These are phyloP conservation scores for Pistacia vera DNA, from an alignment of 345 rosid species.

Conservation along the genomic window DNA sequence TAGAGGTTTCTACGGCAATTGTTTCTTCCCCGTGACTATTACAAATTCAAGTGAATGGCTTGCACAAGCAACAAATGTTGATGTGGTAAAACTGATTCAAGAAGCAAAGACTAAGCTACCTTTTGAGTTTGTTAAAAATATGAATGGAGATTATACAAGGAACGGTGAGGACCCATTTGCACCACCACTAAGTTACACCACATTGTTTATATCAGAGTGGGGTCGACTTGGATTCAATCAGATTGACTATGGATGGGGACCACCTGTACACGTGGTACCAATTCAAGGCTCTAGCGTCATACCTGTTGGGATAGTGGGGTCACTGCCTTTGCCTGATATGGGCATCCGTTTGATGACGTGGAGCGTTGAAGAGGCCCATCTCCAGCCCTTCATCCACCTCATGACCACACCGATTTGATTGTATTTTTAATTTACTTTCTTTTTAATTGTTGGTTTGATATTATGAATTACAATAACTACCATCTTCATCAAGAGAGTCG, in stretches of 20 bases:
- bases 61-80: slow-evolving; percentile 27
- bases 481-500: background rate
- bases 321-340: slow-evolving; percentile 47
- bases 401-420: slow-evolving; percentile 32
- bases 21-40: slow-evolving; percentile 64
- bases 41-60: slow-evolving; percentile 36
- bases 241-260: slow-evolving; percentile 68
- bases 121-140: slow-evolving; percentile 37
- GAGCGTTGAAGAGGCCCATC: slow-evolving; percentile 59
- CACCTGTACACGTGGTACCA: slow-evolving; percentile 53
- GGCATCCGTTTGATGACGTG: slow-evolving; percentile 76
- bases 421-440: no score
- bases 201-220: slow-evolving; percentile 67
- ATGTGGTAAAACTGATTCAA: slow-evolving; percentile 50
- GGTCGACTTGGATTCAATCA: slow-evolving; percentile 64
- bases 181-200: slow-evolving; percentile 47
- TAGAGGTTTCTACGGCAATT: slow-evolving; percentile 70
- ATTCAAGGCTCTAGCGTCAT: slow-evolving; percentile 56
- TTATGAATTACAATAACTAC: slow-evolving; percentile 38
- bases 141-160: slow-evolving; percentile 33
- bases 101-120: slow-evolving; percentile 50
- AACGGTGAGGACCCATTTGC: slow-evolving; percentile 56
- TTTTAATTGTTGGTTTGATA: background rate
- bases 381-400: slow-evolving; percentile 35
- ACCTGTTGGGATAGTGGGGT: slow-evolving; percentile 63